Conservation (phyloP, 306 rosid genomes). For the Argentina anserina region DNA sequence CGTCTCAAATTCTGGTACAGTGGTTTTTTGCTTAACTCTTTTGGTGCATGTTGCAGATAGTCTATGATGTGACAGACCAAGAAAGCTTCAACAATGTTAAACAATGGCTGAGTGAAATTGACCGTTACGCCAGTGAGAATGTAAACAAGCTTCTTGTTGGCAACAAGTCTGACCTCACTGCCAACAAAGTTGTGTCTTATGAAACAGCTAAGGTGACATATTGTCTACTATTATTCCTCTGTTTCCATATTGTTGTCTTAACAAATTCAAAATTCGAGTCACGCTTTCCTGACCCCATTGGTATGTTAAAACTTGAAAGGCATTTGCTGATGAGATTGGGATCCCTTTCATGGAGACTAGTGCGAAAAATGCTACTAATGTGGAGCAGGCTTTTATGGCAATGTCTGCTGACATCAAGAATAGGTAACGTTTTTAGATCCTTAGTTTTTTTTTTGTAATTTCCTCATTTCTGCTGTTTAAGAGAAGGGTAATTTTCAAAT, state of each 20-base stretch:
- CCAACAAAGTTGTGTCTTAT: conserved; percentile 48
- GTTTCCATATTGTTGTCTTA: background rate
- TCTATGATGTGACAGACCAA: conserved; percentile 57
- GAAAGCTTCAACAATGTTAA: conserved; percentile 53
- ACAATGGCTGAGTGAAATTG: conserved; percentile 51
- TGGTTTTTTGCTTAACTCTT: background rate
- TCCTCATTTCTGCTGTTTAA: background rate
- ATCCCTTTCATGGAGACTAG: conserved; percentile 59
- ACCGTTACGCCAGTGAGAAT: conserved; percentile 45
- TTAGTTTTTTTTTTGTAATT: background rate
- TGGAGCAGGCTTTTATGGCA: conserved; percentile 56
- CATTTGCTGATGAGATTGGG: conserved; percentile 54
- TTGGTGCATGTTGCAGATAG: conserved; percentile 36
- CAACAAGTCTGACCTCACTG: conserved; percentile 47
- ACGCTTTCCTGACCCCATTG: background rate
- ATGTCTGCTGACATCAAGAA: conserved; percentile 54
- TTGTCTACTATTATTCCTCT: background rate
- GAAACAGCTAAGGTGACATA: conserved; percentile 49
- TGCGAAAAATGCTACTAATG: conserved; percentile 48
- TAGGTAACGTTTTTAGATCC: conserved; percentile 23
- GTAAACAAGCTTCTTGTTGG: conserved; percentile 59
- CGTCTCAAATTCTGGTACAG: background rate
- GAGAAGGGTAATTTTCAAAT: background rate
- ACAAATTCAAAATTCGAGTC: background rate
- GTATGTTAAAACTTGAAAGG: conserved; percentile 22